Base-by-base conservation (phyloP, 805 yeast species). In the Huiozyma naganishii region DNA sequence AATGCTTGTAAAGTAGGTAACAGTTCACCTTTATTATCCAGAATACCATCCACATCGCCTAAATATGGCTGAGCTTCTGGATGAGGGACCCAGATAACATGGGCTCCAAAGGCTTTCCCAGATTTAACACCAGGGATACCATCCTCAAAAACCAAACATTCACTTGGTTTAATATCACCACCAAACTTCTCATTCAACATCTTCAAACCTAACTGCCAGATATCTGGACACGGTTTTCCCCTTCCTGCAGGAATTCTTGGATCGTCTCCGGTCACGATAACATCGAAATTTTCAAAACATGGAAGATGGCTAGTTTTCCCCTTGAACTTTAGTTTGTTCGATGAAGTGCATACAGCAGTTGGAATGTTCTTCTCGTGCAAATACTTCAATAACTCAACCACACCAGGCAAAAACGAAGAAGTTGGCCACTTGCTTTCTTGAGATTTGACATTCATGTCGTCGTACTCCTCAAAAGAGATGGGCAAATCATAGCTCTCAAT, bases 71-170 rank as follows among this genome's bases (percentile, higher is more conserved):
- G 55, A 0, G 95, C 95, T 45, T 83, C 76, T 27, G 72, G 71
- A 62, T 90, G 90, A 7, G 98, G 97, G 10, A 89, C 83, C 98
- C 97, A 92, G 40, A 90, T 73, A n/a, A 90, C 95, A 43, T 71
- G 72, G 10, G 86, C 83, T 8, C 88, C 89, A 32, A 95, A 87
- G 12, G 83, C 79, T 44, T 73, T 74, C 10, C 95, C 98, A 4
- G 95, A 81, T 12, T 68, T 57, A 23, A 90, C 90, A 3, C 99
- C 99, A 0, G 95, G 89, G 37, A 88, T 69, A 3, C 96, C 97
- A 64, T 92, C 99, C 68, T 92, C 98, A 62, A 92, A 92, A 1
- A 92, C 83, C 30, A 92, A 62, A 54, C 95, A 84, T 55, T 92
- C 95, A 30, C 77, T 79, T 4, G 90, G 83, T 43, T 60, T 55